Percentiles rank a stretch among this genome's conserved stretches.
phyloP scores from a whole-genome alignment of 2,329 filamentous ascomycete genomes.

The Colletotrichum costaricense region DNA sequence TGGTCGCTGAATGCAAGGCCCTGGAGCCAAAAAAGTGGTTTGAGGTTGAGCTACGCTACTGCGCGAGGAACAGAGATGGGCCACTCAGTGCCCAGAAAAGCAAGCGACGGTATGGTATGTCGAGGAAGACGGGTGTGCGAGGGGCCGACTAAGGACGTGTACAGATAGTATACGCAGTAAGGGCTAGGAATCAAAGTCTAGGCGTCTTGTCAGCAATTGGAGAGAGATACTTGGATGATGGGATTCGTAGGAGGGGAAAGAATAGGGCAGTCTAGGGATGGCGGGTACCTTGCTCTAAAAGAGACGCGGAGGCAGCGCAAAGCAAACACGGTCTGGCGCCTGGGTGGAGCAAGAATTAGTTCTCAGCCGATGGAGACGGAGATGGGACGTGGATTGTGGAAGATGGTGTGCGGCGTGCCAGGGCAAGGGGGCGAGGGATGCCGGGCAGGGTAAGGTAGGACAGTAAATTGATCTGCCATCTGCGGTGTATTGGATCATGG shows the following conservation, averaged over 20 bases:
- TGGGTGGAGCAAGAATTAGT: background rate
- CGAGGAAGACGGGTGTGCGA: slow-evolving; percentile 4
- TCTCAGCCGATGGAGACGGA: background rate
- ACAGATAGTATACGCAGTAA: no score
- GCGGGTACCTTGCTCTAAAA: slow-evolving; percentile 27
- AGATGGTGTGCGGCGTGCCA: background rate
- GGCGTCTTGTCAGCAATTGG: slow-evolving; percentile 16
- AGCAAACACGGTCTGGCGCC: slow-evolving; percentile 8
- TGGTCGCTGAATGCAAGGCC: slow-evolving; percentile 20
- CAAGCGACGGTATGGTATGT: background rate
- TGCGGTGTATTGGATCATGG: no score
- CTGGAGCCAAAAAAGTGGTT: background rate
- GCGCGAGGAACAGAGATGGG: background rate
- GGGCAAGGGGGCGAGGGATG: background rate
- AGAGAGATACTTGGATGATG: slow-evolving; percentile 20
- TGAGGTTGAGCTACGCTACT: background rate
- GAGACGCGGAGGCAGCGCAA: background rate
- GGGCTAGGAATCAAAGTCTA: background rate
- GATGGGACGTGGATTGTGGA: background rate
- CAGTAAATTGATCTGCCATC: background rate
- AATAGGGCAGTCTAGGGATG: slow-evolving; percentile 6
- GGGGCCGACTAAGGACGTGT: background rate
- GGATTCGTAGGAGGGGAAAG: background rate
- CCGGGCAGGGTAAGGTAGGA: slow-evolving; percentile 1
- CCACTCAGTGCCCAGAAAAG: background rate